phyloP scores from a whole-genome alignment of 176 grass and related monocot genomes.

The Cenchrus fungigraminus region DNA sequence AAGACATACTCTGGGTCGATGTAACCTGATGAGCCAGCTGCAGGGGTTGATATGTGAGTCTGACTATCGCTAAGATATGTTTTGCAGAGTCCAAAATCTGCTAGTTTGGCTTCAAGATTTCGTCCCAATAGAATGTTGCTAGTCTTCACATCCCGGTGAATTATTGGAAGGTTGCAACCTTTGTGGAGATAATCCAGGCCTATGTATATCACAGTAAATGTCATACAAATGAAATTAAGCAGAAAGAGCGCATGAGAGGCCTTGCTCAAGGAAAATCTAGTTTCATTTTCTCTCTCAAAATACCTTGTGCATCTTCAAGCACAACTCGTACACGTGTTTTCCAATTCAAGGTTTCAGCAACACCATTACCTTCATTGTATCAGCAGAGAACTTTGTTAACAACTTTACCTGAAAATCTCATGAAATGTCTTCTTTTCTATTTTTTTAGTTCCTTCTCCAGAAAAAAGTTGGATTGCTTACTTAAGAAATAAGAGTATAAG shows the following conservation, averaged over 20 bases:
- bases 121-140: constrained; percentile 60
- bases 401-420: background rate
- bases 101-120: constrained; percentile 51
- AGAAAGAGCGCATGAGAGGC: no score
- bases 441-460: no score
- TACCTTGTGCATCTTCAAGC: constrained; percentile 51
- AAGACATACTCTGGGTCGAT: constrained; percentile 60
- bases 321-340: constrained; percentile 13
- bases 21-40: constrained; percentile 51
- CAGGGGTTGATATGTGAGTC: constrained; percentile 25
- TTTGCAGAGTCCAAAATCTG: constrained; percentile 59
- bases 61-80: constrained; percentile 10
- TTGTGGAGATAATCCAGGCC: constrained; percentile 68
- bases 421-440: background rate
- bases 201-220: constrained; percentile 10
- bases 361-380: constrained; percentile 23
- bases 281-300: no score
- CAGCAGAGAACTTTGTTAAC: background rate
- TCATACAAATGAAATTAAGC: background rate
- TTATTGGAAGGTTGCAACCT: constrained; percentile 39
- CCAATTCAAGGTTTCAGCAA: constrained; percentile 13
- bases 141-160: constrained; percentile 65
- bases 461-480: no score
- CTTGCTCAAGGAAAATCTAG: background rate
- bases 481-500: no score